A percentile compares a stretch with the other conserved stretches of the same genome.
These are phyloP conservation scores for Coccomyxa subellipsoidea DNA, from an alignment of 163 green algal species.

Conservation along the genomic window DNA sequence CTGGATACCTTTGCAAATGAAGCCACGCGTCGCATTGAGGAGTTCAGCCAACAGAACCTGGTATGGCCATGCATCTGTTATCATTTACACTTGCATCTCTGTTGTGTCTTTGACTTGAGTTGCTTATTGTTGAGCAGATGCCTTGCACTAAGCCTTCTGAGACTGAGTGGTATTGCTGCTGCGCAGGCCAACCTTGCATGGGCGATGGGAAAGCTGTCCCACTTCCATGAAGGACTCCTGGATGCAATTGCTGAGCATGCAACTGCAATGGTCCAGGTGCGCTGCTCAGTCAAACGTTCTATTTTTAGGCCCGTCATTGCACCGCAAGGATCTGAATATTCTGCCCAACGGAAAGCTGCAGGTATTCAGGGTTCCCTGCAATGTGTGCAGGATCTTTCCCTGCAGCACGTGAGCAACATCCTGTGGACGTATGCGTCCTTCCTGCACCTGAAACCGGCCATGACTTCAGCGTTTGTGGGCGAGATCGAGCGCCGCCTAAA, in stretches of 20 bases:
- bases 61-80: neutral
- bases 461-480: slow-evolving; percentile 8
- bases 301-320: neutral
- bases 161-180: neutral
- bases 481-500: slow-evolving; percentile 30
- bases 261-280: slow-evolving; percentile 10
- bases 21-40: slow-evolving; percentile 18
- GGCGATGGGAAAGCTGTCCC: slow-evolving; percentile 32
- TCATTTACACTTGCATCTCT: neutral
- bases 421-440: slow-evolving; percentile 36
- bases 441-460: slow-evolving; percentile 9
- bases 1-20: slow-evolving; percentile 32
- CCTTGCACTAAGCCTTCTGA: too few relatives aligned
- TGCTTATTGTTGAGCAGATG: neutral
- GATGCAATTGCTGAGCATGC: slow-evolving; percentile 28
- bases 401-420: slow-evolving; percentile 52
- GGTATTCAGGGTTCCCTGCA: neutral
- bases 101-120: neutral
- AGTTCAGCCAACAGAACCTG: slow-evolving; percentile 38
- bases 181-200: slow-evolving; percentile 29
- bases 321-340: neutral
- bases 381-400: slow-evolving; percentile 25
- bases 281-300: neutral
- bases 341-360: neutral
- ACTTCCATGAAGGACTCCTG: slow-evolving; percentile 38